Conservation (phyloP, 768 basidiomycete genomes). For the Agaricus sinodeliciosus region DNA sequence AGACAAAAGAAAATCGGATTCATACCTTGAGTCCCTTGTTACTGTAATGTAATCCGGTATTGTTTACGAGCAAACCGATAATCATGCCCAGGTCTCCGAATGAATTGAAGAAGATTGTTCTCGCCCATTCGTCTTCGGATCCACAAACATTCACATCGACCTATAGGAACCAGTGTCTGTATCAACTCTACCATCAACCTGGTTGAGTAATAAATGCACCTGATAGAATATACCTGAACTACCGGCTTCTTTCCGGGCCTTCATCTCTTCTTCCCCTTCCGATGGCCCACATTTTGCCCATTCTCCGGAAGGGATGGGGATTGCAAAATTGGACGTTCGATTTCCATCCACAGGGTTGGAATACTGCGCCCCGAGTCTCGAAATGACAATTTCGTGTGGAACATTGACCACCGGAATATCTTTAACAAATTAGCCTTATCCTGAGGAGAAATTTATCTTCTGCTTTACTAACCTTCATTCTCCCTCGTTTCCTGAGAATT, state of each 20-base stretch:
- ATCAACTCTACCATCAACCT: neutral
- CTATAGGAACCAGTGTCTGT: constrained; percentile 19
- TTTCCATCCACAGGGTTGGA: constrained; percentile 43
- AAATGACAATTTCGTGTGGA: constrained; percentile 29
- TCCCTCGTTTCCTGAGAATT: neutral
- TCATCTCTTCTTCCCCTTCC: constrained; percentile 22
- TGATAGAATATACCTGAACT: constrained; percentile 36
- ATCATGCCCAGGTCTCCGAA: constrained; percentile 76
- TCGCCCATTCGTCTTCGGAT: constrained; percentile 42
- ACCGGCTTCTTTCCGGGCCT: constrained; percentile 14
- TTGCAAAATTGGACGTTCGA: constrained; percentile 58
- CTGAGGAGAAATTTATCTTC: no score
- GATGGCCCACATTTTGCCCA: constrained; percentile 26
- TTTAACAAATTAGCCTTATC: no score
- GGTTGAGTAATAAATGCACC: constrained; percentile 15
- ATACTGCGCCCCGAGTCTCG: constrained; percentile 39
- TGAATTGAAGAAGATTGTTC: constrained; percentile 48
- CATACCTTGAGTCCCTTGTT: constrained; percentile 53
- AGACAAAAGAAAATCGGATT: neutral
- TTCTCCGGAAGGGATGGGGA: constrained; percentile 35
- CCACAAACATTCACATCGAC: constrained; percentile 60
- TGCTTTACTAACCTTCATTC: neutral
- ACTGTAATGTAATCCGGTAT: constrained; percentile 43
- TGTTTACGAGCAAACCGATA: constrained; percentile 47
- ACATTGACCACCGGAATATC: constrained; percentile 17